These are phyloP conservation scores for Populus alba DNA, from an alignment of 345 rosid genomes.

Conservation along the genomic window DNA sequence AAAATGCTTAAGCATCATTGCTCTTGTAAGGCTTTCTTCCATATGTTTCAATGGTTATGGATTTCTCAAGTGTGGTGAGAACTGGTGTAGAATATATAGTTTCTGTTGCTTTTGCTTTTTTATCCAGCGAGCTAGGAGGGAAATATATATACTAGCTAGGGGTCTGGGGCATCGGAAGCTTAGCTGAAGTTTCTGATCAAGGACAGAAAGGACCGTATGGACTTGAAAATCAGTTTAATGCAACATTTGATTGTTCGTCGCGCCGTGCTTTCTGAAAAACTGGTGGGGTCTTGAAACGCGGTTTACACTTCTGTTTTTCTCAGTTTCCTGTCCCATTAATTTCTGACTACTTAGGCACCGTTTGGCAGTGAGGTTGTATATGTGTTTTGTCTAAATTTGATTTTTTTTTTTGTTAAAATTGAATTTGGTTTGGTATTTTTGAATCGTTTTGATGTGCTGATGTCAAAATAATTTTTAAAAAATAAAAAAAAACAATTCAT, in stretches of 20 bases:
- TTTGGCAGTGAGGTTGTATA: no score
- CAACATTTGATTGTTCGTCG: not conserved
- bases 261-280: not conserved
- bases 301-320: conserved; percentile 1
- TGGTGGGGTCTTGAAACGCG: conserved; percentile 13
- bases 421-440: no score
- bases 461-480: no score
- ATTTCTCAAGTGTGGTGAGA: no score
- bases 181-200: conserved; percentile 9
- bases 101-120: not conserved
- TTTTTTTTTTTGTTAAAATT: no score
- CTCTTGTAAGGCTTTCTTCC: conserved; percentile 15
- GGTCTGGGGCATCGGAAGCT: conserved; percentile 14
- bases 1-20: conserved; percentile 31
- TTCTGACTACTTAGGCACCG: no score
- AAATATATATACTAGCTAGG: not conserved
- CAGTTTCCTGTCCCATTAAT: not conserved
- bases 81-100: not conserved
- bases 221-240: conserved; percentile 3
- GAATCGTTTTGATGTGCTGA: no score
- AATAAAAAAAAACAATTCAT: no score
- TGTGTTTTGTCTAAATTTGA: no score
- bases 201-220: conserved; percentile 11
- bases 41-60: not conserved
- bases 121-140: not conserved